Conservation (phyloP, 371 early-diverging fungal genomes). For the Zychaea mexicana region DNA sequence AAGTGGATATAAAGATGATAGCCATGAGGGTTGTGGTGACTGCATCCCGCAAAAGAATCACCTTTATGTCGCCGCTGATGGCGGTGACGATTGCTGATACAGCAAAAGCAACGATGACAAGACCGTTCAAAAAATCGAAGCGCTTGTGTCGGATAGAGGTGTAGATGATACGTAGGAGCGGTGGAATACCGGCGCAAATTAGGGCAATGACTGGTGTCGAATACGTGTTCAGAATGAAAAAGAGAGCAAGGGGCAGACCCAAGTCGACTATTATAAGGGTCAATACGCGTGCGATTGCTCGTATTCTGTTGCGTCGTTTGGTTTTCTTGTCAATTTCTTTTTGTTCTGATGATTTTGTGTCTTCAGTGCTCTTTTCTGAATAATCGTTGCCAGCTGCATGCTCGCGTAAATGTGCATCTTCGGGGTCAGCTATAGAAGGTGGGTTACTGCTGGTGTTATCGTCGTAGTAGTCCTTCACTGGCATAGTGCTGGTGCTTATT, state of each 20-base stretch:
- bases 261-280: conserved; percentile 26
- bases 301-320: background rate
- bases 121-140: conserved; percentile 43
- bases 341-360: too few species aligned
- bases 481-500: too few species aligned
- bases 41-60: conserved; percentile 48
- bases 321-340: background rate
- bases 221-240: conserved; percentile 32
- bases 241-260: conserved; percentile 38
- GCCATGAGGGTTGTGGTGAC: conserved; percentile 37
- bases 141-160: conserved; percentile 21
- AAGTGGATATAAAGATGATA: conserved; percentile 36
- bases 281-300: background rate
- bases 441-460: background rate
- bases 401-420: background rate
- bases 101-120: conserved; percentile 43
- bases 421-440: background rate
- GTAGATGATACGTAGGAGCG: conserved; percentile 34
- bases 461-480: background rate
- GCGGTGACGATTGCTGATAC: conserved; percentile 43
- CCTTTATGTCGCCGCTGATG: conserved; percentile 38
- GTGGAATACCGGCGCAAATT: conserved; percentile 54
- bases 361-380: background rate
- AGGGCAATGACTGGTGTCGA: conserved; percentile 33
- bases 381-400: background rate